These are phyloP conservation scores for Lactuca sativa DNA, from an alignment of 129 eudicot genomes.

Conservation along the genomic window DNA sequence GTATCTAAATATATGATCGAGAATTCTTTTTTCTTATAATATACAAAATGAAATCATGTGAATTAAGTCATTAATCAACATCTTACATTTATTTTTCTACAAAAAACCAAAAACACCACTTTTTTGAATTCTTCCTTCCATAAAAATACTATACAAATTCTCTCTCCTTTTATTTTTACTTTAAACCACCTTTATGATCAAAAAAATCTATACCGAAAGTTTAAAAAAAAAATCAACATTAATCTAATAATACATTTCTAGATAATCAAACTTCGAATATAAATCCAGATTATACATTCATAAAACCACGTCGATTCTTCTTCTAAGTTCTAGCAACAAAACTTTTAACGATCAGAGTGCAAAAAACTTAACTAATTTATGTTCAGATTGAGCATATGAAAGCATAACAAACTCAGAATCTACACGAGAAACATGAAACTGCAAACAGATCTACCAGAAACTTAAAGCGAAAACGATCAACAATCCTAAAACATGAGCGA, in stretches of 20 bases:
- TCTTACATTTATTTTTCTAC: not conserved
- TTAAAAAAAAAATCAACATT: not conserved
- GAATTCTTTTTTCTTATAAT: no score
- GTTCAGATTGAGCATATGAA: not conserved
- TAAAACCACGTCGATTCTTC: not conserved
- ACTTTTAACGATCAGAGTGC: not conserved
- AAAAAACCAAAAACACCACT: not conserved
- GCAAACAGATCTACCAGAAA: conserved; percentile 4
- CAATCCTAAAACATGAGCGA: not conserved
- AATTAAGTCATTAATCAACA: no score
- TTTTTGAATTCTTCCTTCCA: not conserved
- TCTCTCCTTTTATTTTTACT: not conserved
- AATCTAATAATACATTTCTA: not conserved
- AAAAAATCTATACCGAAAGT: not conserved
- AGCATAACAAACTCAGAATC: not conserved
- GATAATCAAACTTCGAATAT: not conserved
- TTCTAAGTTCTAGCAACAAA: not conserved
- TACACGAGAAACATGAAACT: not conserved
- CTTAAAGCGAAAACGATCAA: not conserved
- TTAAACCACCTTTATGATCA: not conserved
- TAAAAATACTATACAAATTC: not conserved
- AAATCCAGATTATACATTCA: not conserved
- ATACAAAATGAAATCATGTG: not conserved
- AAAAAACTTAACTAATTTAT: not conserved
- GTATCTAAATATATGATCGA: not conserved